Base-by-base conservation (phyloP, 2,329 filamentous ascomycete genomes). In the Drechslerella stenobrocha region DNA sequence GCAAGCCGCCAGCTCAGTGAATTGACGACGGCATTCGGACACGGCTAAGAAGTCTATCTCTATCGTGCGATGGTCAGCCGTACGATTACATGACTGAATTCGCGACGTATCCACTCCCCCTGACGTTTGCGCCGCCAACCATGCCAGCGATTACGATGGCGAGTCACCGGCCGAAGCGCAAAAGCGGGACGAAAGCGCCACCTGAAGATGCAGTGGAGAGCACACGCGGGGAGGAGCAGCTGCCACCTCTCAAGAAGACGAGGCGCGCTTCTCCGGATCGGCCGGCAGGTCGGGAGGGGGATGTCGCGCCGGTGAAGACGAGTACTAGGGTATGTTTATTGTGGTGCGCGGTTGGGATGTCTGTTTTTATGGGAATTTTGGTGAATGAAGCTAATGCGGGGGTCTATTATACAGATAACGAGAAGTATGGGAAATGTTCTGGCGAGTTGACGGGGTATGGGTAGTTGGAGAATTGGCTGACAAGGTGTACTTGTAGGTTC, bases 21-120 rank as follows among this genome's bases (percentile, higher is more conserved):
- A n/a, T n/a, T n/a, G n/a, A n/a, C n/a, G n/a, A n/a, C n/a, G n/a
- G n/a, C n/a, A n/a, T n/a, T n/a, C n/a, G n/a, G n/a, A n/a, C n/a
- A n/a, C n/a, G n/a, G n/a, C n/a, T n/a, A n/a, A n/a, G n/a, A n/a
- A n/a, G n/a, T n/a, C n/a, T n/a, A n/a, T 37, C 35, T 42, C 20
- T 51, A 51, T 28, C 32, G 13, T 66, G 48, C 53, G 51, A 66
- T 58, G 53, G 48, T 59, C 32, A 55, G 35, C 32, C 40, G 44
- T 42, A 55, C 50, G 55, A 67, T 67, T 67, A 55, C 55, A 67
- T 67, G 63, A 67, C 63, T 35, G 63, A 67, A 60, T 67, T 67
- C 63, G 63, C 63, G 15, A 46, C 51, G 34, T 56, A 56, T 35
- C 63, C 63, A 26, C 32, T 55, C 34, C 63, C 55, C 45, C 51